These are phyloP conservation scores for Pleomassaria siparia DNA, from an alignment of 2,329 filamentous ascomycete genomes.

Conservation along the genomic window DNA sequence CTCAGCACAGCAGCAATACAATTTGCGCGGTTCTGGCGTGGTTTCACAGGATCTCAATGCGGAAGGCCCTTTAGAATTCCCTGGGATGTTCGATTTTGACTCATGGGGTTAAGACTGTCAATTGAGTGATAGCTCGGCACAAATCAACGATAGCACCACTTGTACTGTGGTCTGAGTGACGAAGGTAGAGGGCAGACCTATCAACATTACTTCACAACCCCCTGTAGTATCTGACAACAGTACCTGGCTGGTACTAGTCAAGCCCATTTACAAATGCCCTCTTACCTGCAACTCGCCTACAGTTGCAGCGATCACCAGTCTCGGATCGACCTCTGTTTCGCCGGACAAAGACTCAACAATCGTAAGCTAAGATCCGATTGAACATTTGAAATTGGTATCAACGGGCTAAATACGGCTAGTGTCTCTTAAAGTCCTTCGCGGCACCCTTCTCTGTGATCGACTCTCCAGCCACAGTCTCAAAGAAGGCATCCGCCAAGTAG, in stretches of 20 bases:
- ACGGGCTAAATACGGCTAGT: constrained; percentile 2
- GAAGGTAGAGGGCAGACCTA: too few relatives aligned
- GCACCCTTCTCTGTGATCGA: constrained; percentile 14
- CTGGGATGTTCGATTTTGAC: constrained; percentile 15
- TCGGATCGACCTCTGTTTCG: too few relatives aligned
- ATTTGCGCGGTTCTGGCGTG: neutral
- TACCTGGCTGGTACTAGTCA: too few relatives aligned
- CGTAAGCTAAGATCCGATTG: too few relatives aligned
- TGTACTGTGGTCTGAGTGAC: too few relatives aligned
- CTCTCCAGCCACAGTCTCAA: constrained; percentile 37
- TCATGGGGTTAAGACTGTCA: neutral
- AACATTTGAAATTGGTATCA: too few relatives aligned
- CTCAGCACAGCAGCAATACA: constrained; percentile 12
- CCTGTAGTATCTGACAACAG: too few relatives aligned
- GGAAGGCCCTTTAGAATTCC: constrained; percentile 14
- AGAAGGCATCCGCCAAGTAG: constrained; percentile 43
- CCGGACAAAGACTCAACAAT: too few relatives aligned
- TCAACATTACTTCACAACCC: too few relatives aligned
- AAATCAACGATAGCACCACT: neutral
- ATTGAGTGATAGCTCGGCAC: neutral
- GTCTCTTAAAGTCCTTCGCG: constrained; percentile 7
- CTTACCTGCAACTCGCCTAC: too few relatives aligned
- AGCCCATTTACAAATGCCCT: too few relatives aligned
- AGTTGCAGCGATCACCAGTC: too few relatives aligned
- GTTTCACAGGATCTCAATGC: constrained; percentile 9